Percentiles rank a stretch among this genome's conserved stretches.
Conservation (phyloP, 1,284 basidiomycete species). For the Anthracocystis walkeri region DNA sequence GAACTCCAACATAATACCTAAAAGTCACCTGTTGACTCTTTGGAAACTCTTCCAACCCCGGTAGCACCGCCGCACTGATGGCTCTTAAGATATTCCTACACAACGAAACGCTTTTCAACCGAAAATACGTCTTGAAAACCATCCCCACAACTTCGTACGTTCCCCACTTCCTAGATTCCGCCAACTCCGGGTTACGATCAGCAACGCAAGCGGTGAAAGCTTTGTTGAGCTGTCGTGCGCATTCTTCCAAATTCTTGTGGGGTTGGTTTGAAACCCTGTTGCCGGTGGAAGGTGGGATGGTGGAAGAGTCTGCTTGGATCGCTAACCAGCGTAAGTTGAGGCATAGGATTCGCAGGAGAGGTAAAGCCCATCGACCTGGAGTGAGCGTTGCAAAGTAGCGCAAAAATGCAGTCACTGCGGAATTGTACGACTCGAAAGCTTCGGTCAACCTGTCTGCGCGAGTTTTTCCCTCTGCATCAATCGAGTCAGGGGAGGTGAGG, state of each 20-base stretch:
- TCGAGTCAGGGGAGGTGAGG: background rate
- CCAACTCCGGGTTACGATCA: conserved; percentile 79
- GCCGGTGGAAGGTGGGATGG: conserved; percentile 10
- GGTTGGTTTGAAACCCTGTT: conserved; percentile 16
- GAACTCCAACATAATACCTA: conserved; percentile 90
- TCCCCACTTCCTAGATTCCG: conserved; percentile 84
- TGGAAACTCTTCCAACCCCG: conserved; percentile 81
- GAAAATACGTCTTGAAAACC: conserved; percentile 92
- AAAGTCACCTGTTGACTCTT: conserved; percentile 82
- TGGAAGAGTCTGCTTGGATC: conserved; percentile 46
- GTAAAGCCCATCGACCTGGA: conserved; percentile 63
- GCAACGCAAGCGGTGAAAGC: conserved; percentile 90
- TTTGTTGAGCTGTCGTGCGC: conserved; percentile 88
- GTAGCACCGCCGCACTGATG: conserved; percentile 87
- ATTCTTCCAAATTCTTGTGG: conserved; percentile 82
- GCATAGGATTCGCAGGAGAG: conserved; percentile 56
- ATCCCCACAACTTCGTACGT: conserved; percentile 93
- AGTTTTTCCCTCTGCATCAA: conserved; percentile 42
- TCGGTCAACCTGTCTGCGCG: conserved; percentile 39
- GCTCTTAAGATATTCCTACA: conserved; percentile 92
- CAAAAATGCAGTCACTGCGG: conserved; percentile 51
- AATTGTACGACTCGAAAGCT: conserved; percentile 57
- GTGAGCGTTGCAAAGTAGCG: conserved; percentile 52
- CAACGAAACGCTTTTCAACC: conserved; percentile 90
- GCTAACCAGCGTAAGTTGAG: conserved; percentile 58